Evolutionary conservation across 176 grass and related monocot genomes (phyloP).

Genomic region (Oryza brachyantha): DNA sequence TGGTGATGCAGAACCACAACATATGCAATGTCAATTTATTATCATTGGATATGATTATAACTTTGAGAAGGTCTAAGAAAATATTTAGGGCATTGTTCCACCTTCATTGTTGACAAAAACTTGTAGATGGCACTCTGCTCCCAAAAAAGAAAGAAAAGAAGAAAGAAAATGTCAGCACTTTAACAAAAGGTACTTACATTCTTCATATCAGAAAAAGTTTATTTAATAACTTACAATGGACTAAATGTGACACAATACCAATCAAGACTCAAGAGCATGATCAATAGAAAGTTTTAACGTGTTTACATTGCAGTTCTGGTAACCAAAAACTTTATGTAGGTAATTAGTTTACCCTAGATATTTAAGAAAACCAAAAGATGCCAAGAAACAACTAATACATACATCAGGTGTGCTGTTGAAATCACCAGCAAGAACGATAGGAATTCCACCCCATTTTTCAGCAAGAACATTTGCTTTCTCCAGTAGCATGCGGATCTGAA

Average conservation of each 20-base stretch:
- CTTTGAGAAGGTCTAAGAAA: constrained; percentile 27
- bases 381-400: constrained; percentile 38
- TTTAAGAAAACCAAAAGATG: not conserved
- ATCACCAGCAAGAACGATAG: constrained; percentile 93
- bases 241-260: not conserved
- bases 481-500: constrained; percentile 71
- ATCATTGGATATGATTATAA: constrained; percentile 9
- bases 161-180: constrained; percentile 31
- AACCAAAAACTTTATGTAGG: not conserved
- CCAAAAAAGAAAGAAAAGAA: constrained; percentile 21
- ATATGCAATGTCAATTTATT: constrained; percentile 27
- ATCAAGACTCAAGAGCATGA: constrained; percentile 11
- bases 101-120: constrained; percentile 74
- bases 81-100: constrained; percentile 30
- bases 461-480: constrained; percentile 62
- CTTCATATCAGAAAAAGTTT: not conserved
- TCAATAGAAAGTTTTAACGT: not conserved
- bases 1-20: constrained; percentile 41
- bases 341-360: constrained; percentile 7
- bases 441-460: constrained; percentile 81
- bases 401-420: constrained; percentile 91
- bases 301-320: constrained; percentile 1
- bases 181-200: not conserved
- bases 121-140: constrained; percentile 77
- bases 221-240: constrained; percentile 13